Evolutionary conservation across 441 rosid species (phyloP), one percentile per base, ranked within the genome.

Genomic region (Bruguiera hainesii): DNA sequence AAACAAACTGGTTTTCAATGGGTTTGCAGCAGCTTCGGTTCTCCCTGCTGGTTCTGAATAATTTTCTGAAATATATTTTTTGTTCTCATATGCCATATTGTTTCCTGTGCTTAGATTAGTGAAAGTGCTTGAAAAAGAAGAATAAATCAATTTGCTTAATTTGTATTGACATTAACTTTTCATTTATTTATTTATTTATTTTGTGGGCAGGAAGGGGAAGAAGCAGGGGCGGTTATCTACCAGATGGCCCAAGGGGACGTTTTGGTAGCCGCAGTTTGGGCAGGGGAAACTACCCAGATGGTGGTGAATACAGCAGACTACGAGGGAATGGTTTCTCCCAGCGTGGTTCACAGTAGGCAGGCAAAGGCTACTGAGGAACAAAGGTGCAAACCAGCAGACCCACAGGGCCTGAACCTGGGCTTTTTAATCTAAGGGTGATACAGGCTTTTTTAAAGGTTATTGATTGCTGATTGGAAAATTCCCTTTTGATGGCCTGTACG

Each of bases 241-340:
- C 83, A 13, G 97, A 92, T 39, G 77, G 87, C 49, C 70, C 87
- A 37, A 84, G 96, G 79, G 97, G 93, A 33, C 87, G 96, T 57
- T 84, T 78, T 68, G 88, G 96, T 71, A 74, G 79, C 28, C 97
- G 94, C 42, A 61, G 79, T 69, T 75, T 71, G 59, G 88, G 95
- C 55, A 84, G 97, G 79, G 94, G 91, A 67, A 78, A 68, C 70
- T 56, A 63, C 85, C 88, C 83, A 69, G 98, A 91, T n/a, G 78
- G 84, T 18, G 74, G 83, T 7, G 95, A 92, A 71, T 82, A 84
- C 72, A 64, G 68, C 83, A 86, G 89, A 64, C 50, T 78, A 9
- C 83, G 96, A 74, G 95, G 97, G 73, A 90, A 92, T 33, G 96
- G 92, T 53, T 83, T 79, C 76, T 74, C 85, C 73, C 86, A 81